Evolutionary conservation across 768 basidiomycete species (phyloP), one percentile per base, ranked within the genome.

Genomic region (Coprinellus micaceus): DNA sequence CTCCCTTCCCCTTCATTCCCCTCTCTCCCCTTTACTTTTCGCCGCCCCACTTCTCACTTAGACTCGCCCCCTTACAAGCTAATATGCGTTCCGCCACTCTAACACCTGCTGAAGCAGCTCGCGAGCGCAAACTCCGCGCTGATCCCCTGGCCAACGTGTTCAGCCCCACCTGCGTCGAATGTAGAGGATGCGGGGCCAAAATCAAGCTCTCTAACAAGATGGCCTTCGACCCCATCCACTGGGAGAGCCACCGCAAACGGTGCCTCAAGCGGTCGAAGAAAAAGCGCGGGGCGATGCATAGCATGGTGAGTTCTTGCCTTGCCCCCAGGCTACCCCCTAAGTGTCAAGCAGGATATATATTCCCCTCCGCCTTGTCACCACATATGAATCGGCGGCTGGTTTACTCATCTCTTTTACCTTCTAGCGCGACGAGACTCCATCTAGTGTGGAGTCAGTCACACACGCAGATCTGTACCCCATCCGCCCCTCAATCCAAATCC

Each of bases 121-220:
- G 33, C 33, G 33, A 33, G 13, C 33, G 33, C 33, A 33, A 70
- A 54, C 69, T 86, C 55, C 71, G 78, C 52, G 75, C 73, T 40
- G 84, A 85, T 64, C 74, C 79, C 21, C 75, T 82, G 67, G 82
- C 74, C 26, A 72, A 74, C 22, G 76, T 85, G 15, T 69, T 81
- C 47, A 74, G 74, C 19, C 81, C 82, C 4, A 71, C 76, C 25
- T 74, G 74, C 52, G 81, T 85, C 50, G 71, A 74, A 53, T 88
- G 86, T 70, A 73, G 70, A 58, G 76, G 76, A 52, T 89, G 87
- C 67, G 73, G 75, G 36, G 69, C 63, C 26, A 69, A 72, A 13
- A 87, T 89, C 69, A 86, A 86, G 66, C 79, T 89, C 25, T 88
- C 86, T 15, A 67, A 74, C 29, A 88, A 88, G 69, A 85, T 83